A percentile compares a stretch with the other conserved stretches of the same genome.
Conservation (phyloP, 2,329 filamentous ascomycete genomes). For the Aspergillus tanneri region DNA sequence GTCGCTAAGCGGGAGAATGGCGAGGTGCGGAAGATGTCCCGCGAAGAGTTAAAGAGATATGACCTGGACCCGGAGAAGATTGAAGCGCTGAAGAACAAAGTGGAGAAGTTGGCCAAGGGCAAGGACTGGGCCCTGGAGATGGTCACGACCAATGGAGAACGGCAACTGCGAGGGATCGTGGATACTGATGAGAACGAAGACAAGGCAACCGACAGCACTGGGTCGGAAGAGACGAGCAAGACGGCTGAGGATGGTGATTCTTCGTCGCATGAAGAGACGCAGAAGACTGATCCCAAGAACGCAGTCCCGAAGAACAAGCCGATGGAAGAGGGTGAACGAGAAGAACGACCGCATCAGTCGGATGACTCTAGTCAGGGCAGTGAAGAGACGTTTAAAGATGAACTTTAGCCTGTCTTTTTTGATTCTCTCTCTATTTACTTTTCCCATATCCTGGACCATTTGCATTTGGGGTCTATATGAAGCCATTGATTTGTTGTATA, state of each 20-base stretch:
- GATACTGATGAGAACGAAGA: constrained; percentile 58
- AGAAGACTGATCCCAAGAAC: too few relatives aligned
- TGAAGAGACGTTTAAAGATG: constrained; percentile 43
- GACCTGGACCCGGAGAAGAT: constrained; percentile 67
- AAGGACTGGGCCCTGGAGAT: constrained; percentile 79
- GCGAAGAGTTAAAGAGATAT: constrained; percentile 67
- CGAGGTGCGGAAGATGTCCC: constrained; percentile 58
- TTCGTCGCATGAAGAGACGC: too few relatives aligned
- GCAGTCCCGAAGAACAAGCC: too few relatives aligned
- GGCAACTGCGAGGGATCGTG: constrained; percentile 70
- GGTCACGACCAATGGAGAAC: constrained; percentile 64
- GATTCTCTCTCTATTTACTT: constrained; percentile 3
- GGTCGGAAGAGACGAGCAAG: constrained; percentile 15
- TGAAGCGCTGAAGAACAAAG: constrained; percentile 65
- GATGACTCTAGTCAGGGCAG: too few relatives aligned
- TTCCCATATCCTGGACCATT: neutral
- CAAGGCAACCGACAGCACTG: constrained; percentile 8
- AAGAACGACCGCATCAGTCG: too few relatives aligned
- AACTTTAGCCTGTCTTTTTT: constrained; percentile 21
- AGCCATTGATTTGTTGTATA: too few relatives aligned
- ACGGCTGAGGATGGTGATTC: too few relatives aligned
- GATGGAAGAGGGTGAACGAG: too few relatives aligned
- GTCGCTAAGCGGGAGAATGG: constrained; percentile 62
- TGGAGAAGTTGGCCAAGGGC: constrained; percentile 68
- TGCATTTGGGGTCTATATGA: too few relatives aligned